phyloP scores from a whole-genome alignment of 2,329 filamentous ascomycete species.

The Neofusicoccum cordaticola region DNA sequence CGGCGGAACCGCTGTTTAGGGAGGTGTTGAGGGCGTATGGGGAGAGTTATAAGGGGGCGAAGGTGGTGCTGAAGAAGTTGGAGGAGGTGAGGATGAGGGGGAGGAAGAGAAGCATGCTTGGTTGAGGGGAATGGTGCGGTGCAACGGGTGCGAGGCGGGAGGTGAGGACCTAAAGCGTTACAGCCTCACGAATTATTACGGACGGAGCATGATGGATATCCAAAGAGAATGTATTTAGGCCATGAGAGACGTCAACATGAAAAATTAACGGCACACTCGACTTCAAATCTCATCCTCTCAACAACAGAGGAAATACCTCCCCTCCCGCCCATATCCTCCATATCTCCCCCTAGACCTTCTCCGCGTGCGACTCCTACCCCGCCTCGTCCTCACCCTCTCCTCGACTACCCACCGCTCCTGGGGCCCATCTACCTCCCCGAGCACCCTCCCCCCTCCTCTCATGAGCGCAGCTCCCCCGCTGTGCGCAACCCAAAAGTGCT shows the following conservation, averaged over 20 bases:
- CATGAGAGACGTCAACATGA: too few species aligned
- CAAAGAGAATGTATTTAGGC: too few species aligned
- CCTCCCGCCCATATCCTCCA: not conserved
- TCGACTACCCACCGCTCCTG: not conserved
- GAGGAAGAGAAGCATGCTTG: slow-evolving; percentile 95
- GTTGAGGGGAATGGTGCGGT: slow-evolving; percentile 49
- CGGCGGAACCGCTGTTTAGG: slow-evolving; percentile 72
- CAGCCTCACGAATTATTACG: not conserved
- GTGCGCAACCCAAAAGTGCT: not conserved
- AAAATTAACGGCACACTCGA: too few species aligned
- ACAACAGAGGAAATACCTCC: not conserved
- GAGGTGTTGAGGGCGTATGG: slow-evolving; percentile 74
- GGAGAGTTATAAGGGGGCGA: slow-evolving; percentile 71
- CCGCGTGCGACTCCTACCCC: not conserved
- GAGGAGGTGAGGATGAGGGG: slow-evolving; percentile 93
- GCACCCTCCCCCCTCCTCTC: too few species aligned
- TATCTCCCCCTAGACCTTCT: not conserved
- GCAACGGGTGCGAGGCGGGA: too few species aligned
- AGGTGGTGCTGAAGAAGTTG: slow-evolving; percentile 71
- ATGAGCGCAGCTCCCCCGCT: too few species aligned
- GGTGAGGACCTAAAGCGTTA: too few species aligned
- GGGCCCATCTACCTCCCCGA: too few species aligned
- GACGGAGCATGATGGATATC: too few species aligned
- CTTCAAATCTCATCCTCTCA: too few species aligned
- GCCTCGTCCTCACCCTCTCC: not conserved